These are phyloP conservation scores for Sugiyamaella paludigena DNA, from an alignment of 1,139 yeast genomes.

Conservation along the genomic window DNA sequence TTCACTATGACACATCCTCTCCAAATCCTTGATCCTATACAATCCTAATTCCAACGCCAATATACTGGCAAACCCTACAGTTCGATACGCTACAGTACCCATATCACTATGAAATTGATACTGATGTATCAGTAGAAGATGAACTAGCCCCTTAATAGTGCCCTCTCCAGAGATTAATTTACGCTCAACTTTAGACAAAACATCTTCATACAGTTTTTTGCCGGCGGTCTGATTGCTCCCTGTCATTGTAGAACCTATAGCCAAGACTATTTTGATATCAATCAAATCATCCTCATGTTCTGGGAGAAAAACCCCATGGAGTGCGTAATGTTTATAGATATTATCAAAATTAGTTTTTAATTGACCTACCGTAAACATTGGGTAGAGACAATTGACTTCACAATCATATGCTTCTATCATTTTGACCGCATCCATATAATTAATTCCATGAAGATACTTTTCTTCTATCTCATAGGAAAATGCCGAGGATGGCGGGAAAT, in stretches of 20 bases:
- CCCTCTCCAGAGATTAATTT: slow-evolving; percentile 21
- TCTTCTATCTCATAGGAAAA: slow-evolving; percentile 10
- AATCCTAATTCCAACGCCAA: slow-evolving; percentile 29
- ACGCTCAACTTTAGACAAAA: slow-evolving; percentile 17
- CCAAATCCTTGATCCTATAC: slow-evolving; percentile 22
- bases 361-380: slow-evolving; percentile 28
- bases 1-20: slow-evolving; percentile 17
- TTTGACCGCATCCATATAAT: slow-evolving; percentile 19
- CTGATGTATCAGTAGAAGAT: slow-evolving; percentile 26
- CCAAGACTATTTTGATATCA: slow-evolving; percentile 22
- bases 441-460: slow-evolving; percentile 18
- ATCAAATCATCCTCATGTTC: slow-evolving; percentile 18
- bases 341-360: slow-evolving; percentile 22
- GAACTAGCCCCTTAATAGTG: slow-evolving; percentile 19
- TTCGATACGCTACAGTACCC: slow-evolving; percentile 28
- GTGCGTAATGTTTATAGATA: slow-evolving; percentile 14
- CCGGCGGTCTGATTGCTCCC: slow-evolving; percentile 21
- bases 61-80: slow-evolving; percentile 27
- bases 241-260: slow-evolving; percentile 25
- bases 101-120: slow-evolving; percentile 30
- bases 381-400: slow-evolving; percentile 31
- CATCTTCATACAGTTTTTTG: slow-evolving; percentile 22
- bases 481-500: slow-evolving; percentile 1
- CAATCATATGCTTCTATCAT: slow-evolving; percentile 26
- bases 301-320: slow-evolving; percentile 1